These are phyloP conservation scores for Papiliotrema flavescens DNA, from an alignment of 1,284 basidiomycete genomes.

Conservation along the genomic window DNA sequence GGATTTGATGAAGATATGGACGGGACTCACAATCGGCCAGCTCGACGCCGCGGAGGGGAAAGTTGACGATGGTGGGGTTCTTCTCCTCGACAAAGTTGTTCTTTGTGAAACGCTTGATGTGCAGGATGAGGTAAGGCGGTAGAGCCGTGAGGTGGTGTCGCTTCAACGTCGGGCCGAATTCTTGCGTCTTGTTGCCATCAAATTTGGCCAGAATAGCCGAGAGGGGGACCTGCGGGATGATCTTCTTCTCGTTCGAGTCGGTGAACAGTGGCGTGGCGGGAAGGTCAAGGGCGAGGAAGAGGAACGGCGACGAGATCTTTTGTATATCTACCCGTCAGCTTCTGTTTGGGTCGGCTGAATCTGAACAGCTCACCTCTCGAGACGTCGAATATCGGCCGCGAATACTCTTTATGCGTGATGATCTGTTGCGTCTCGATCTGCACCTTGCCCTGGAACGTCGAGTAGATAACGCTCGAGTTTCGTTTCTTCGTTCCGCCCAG, in stretches of 20 bases:
- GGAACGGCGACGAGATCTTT: conserved; percentile 80
- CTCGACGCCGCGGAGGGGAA: conserved; percentile 87
- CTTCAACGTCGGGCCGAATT: conserved; percentile 78
- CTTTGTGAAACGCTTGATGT: conserved; percentile 97
- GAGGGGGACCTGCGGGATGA: conserved; percentile 94
- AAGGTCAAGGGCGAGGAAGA: conserved; percentile 91
- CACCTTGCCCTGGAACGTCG: conserved; percentile 90
- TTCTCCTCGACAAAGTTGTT: conserved; percentile 98
- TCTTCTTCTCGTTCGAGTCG: conserved; percentile 91
- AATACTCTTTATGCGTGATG: conserved; percentile 69
- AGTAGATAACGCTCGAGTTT: conserved; percentile 85
- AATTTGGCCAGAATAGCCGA: conserved; percentile 92
- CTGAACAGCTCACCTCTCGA: conserved; percentile 64
- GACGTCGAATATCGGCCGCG: conserved; percentile 83
- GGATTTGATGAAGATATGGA: too few species aligned
- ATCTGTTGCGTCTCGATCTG: conserved; percentile 92
- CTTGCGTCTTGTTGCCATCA: conserved; percentile 85
- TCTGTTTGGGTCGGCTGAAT: background rate
- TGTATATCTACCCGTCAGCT: conserved; percentile 61
- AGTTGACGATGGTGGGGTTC: conserved; percentile 98
- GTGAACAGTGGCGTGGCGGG: conserved; percentile 96
- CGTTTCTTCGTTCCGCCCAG: conserved; percentile 82
- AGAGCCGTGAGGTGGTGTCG: conserved; percentile 83
- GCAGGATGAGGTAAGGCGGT: conserved; percentile 88
- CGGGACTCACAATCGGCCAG: conserved; percentile 77